phyloP scores from a whole-genome alignment of 2,329 filamentous ascomycete genomes.

The Calonectria leucothoes region DNA sequence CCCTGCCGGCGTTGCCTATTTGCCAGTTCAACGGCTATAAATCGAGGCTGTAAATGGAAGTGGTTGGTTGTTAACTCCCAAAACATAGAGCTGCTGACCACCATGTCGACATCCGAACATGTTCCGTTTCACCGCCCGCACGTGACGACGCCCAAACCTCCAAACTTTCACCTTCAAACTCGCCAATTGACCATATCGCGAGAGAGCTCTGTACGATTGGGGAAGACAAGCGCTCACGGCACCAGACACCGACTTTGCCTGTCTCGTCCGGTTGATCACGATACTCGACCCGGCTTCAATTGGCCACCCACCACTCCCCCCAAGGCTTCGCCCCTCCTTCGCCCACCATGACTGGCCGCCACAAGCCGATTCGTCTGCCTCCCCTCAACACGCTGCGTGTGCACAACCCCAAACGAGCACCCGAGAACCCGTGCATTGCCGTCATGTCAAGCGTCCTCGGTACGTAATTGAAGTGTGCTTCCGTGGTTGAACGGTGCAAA shows the following conservation, averaged over 20 bases:
- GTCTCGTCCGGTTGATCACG: not conserved
- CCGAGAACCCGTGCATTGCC: slow-evolving; percentile 64
- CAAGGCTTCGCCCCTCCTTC: not conserved
- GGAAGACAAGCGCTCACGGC: not conserved
- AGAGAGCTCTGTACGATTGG: slow-evolving; percentile 18
- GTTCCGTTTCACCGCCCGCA: slow-evolving; percentile 31
- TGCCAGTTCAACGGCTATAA: too few species aligned
- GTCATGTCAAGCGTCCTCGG: slow-evolving; percentile 70
- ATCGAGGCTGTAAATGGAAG: too few species aligned
- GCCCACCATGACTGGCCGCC: slow-evolving; percentile 55
- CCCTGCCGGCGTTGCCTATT: too few species aligned
- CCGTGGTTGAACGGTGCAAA: not conserved
- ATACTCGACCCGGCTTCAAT: slow-evolving; percentile 13
- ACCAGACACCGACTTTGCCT: not conserved
- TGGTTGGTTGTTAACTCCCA: too few species aligned
- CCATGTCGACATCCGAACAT: slow-evolving; percentile 10
- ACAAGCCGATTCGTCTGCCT: slow-evolving; percentile 68
- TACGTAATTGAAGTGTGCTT: slow-evolving; percentile 45
- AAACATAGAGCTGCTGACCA: too few species aligned
- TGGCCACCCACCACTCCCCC: not conserved
- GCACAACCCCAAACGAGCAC: slow-evolving; percentile 61
- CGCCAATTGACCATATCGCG: slow-evolving; percentile 13
- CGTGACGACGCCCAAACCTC: slow-evolving; percentile 32
- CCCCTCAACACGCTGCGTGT: slow-evolving; percentile 67
- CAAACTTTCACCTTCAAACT: slow-evolving; percentile 35